Evolutionary conservation across 305 asterid genomes (phyloP).

Genomic region (Fraxinus floribunda): DNA sequence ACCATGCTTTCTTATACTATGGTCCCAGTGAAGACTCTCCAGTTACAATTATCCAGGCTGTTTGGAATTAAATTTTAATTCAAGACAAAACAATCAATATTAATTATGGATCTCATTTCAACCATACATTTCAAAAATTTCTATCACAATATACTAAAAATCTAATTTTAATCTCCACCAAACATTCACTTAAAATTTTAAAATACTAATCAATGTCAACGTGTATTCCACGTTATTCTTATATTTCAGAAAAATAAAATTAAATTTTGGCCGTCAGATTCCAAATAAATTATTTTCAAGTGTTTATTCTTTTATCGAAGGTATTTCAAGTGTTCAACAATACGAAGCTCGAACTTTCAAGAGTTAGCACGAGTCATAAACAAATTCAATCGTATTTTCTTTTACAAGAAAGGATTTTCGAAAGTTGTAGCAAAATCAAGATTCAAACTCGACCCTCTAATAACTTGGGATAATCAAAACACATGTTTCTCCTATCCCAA

Average conservation of each 20-base stretch:
- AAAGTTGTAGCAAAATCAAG: background rate
- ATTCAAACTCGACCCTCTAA: background rate
- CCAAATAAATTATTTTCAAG: background rate
- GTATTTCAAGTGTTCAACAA: background rate
- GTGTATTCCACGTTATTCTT: background rate
- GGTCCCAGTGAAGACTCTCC: background rate
- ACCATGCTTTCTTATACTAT: background rate
- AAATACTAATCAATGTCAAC: background rate
- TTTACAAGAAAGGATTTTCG: background rate
- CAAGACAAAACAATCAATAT: too few species aligned
- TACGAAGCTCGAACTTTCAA: background rate
- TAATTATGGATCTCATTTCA: too few species aligned
- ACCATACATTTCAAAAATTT: too few species aligned
- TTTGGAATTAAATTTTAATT: too few species aligned
- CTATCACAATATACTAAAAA: too few species aligned
- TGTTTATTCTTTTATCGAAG: too few species aligned
- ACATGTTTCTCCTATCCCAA: too few species aligned
- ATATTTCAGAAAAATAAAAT: background rate
- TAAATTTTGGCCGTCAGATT: background rate
- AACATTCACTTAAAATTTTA: background rate
- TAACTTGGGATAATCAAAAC: background rate
- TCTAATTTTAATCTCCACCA: too few species aligned
- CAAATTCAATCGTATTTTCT: background rate
- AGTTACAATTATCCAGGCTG: background rate
- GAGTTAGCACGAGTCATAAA: background rate